Base-by-base conservation (phyloP, 805 yeast species). In the Saccharomycopsis malanga region DNA sequence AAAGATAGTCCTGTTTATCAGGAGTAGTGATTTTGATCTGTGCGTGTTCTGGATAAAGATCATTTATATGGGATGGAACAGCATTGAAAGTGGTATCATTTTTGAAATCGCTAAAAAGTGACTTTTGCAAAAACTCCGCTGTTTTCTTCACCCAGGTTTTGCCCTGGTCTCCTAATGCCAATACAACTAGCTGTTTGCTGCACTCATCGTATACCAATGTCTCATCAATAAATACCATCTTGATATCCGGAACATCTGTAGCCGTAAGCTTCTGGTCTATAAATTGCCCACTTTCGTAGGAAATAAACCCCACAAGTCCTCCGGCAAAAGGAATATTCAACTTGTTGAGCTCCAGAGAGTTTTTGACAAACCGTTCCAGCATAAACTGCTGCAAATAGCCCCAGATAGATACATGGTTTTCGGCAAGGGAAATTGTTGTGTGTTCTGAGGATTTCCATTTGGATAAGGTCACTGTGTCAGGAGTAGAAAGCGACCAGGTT, bases 221-320 rank as follows among this genome's bases (percentile, higher is more conserved):
- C 46, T 89, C 67, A 47, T 83, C 86, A 36, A 88, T 67, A 54
- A 73, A 85, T 2, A 84, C 80, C 42, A 89, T 67, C 55, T 83
- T 83, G 21, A 87, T 75, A 61, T 87, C 96, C 0, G 95, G 91
- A 2, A 76, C 72, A 62, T 60, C 15, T 32, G 4, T 35, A 4
- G 23, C 25, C n/a, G n/a, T n/a, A 20, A 4, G 63, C 56, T 4
- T 60, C 3, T 34, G 4, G 23, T 43, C 39, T 1, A 70, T 57
- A 44, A 70, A 71, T 22, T 74, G 73, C 0, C 95, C 95, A 65
- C 85, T 91, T 61, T 91, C 98, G 60, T 93, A 93, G 0, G 95
- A 83, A 9, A 93, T 62, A 36, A 83, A 69, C 3, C 99, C 99
- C 46, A 89, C 68, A 27, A 86, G 70, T 0, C 99, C 99, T n/a